These are phyloP conservation scores for Syncephalastrum monosporum DNA, from an alignment of 371 early-diverging fungal species.

Conservation along the genomic window DNA sequence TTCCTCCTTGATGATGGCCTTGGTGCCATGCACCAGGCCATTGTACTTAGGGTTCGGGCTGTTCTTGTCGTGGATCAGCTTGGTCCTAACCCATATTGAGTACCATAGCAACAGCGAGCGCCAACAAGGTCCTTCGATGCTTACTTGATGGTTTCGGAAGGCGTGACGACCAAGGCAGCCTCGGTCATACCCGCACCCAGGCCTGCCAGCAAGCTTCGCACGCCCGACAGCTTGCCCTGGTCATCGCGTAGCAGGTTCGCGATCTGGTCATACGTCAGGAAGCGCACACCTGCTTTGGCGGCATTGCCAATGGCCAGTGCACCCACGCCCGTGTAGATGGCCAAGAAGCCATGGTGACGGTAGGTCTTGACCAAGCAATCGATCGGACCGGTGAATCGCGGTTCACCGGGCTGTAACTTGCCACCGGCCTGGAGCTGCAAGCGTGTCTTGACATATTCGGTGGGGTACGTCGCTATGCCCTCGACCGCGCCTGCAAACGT, in stretches of 20 bases:
- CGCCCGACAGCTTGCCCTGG: constrained; percentile 66
- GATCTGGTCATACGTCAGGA: constrained; percentile 85
- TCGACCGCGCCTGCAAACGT: constrained; percentile 88
- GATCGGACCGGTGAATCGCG: constrained; percentile 75
- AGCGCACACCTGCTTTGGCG: constrained; percentile 89
- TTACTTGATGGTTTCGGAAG: constrained; percentile 90
- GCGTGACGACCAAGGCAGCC: constrained; percentile 85
- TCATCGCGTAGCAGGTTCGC: constrained; percentile 69
- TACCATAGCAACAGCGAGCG: not conserved
- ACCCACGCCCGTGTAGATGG: constrained; percentile 30
- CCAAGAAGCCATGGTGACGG: constrained; percentile 22
- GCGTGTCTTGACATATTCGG: constrained; percentile 93
- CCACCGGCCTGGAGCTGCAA: constrained; percentile 80
- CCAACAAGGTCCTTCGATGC: constrained; percentile 1
- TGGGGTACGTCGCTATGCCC: constrained; percentile 86
- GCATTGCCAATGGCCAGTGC: constrained; percentile 86
- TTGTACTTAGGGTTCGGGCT: constrained; percentile 65
- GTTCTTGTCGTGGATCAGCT: constrained; percentile 81
- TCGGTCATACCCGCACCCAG: constrained; percentile 89
- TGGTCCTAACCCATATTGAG: constrained; percentile 57
- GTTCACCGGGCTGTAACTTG: constrained; percentile 41
- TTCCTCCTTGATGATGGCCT: constrained; percentile 65
- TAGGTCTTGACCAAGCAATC: constrained; percentile 73
- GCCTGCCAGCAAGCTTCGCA: constrained; percentile 77
- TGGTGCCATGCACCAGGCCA: constrained; percentile 78